A percentile compares a stretch with the other conserved stretches of the same genome.
Evolutionary conservation across 495 filamentous ascomycete species (phyloP).

Genomic region (Podospora conica): DNA sequence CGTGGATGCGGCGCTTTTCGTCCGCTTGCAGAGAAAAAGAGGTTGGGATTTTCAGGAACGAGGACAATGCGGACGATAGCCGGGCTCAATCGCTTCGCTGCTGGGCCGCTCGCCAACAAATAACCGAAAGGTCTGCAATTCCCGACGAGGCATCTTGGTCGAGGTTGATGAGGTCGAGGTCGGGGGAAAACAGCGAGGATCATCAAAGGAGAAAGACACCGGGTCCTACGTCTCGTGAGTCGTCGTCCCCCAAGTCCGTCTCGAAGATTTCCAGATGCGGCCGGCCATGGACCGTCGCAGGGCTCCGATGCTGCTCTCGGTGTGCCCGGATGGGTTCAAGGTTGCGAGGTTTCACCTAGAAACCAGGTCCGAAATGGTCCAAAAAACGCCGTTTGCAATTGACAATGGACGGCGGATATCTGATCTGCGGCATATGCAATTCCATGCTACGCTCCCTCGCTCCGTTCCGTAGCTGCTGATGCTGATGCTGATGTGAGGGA

Average conservation of each 20-base stretch:
- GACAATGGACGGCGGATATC: not conserved
- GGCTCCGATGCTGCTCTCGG: not conserved
- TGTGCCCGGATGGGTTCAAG: slow-evolving; percentile 23
- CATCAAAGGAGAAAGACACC: not conserved
- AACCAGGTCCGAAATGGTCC: not conserved
- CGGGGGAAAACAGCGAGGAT: too few species aligned
- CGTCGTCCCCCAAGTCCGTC: not conserved
- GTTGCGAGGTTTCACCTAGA: slow-evolving; percentile 3
- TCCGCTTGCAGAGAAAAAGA: not conserved
- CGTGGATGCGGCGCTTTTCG: not conserved
- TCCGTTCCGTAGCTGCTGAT: not conserved
- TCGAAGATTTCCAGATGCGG: not conserved
- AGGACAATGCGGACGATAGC: not conserved
- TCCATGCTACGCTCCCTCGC: not conserved
- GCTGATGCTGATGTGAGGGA: not conserved
- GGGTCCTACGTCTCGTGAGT: not conserved
- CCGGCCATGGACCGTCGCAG: not conserved
- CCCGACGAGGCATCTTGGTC: not conserved
- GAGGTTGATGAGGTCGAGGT: too few species aligned
- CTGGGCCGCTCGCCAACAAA: not conserved
- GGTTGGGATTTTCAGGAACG: not conserved
- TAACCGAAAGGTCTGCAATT: not conserved
- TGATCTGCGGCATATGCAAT: not conserved
- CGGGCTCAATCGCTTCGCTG: too few species aligned
- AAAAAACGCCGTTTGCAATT: not conserved